phyloP scores from a whole-genome alignment of 371 early-diverging fungal species.

The Haplosporangium sp. region DNA sequence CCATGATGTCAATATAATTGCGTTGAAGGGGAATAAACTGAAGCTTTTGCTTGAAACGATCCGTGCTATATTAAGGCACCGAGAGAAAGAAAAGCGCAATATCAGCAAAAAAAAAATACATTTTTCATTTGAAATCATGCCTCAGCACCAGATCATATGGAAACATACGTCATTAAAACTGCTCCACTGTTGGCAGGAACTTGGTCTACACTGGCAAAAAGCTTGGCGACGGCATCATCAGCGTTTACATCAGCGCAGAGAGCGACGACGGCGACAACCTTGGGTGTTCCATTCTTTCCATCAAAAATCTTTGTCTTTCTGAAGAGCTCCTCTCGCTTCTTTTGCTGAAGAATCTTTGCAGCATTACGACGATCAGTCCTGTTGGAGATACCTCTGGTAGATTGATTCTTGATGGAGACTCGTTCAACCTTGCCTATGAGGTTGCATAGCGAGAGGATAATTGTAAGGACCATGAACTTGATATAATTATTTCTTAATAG shows the following conservation, averaged over 20 bases:
- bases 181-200: conserved; percentile 54
- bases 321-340: conserved; percentile 81
- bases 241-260: conserved; percentile 85
- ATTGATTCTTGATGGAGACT: conserved; percentile 64
- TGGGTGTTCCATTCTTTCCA: conserved; percentile 87
- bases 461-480: not conserved
- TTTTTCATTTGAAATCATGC: too few species aligned
- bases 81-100: not conserved
- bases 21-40: conserved; percentile 77
- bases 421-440: conserved; percentile 77
- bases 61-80: conserved; percentile 41
- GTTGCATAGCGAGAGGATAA: not conserved
- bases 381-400: conserved; percentile 57
- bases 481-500: not conserved
- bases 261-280: conserved; percentile 86
- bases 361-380: conserved; percentile 90
- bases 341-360: conserved; percentile 83
- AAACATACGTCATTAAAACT: conserved; percentile 55
- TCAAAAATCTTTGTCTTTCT: conserved; percentile 81
- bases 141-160: not conserved
- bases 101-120: not conserved
- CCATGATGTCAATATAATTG: conserved; percentile 82
- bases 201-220: conserved; percentile 69
- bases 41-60: conserved; percentile 90
- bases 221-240: conserved; percentile 62